Conservation (phyloP, 345 rosid genomes). For the Streptanthus diversifolius region DNA sequence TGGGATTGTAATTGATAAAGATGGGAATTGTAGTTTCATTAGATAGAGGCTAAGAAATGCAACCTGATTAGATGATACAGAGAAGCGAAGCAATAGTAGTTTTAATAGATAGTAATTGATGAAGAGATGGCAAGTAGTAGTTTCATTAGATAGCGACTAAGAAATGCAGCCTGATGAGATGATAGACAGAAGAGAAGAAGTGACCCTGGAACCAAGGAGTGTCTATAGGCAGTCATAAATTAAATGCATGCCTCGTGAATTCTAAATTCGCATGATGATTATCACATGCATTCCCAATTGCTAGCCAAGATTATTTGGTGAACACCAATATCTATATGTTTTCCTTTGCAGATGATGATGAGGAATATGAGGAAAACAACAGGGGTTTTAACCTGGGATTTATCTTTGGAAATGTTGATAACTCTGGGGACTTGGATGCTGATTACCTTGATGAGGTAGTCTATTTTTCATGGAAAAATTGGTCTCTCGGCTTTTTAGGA, state of each 20-base stretch:
- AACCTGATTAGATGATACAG: neutral
- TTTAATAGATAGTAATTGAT: neutral
- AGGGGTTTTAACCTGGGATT: slow-evolving; percentile 82
- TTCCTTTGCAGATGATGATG: slow-evolving; percentile 55
- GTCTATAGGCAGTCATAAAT: neutral
- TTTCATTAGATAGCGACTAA: neutral
- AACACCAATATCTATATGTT: slow-evolving; percentile 9
- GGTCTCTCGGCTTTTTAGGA: neutral
- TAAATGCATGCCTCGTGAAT: neutral
- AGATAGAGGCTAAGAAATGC: neutral
- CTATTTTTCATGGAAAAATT: neutral
- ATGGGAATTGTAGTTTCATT: neutral
- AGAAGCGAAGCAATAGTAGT: too few species aligned
- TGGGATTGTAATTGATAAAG: neutral
- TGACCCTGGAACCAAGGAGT: slow-evolving; percentile 1
- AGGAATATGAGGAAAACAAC: slow-evolving; percentile 73
- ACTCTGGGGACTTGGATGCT: slow-evolving; percentile 90
- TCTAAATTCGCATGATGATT: neutral
- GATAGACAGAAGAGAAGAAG: neutral
- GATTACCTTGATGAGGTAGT: slow-evolving; percentile 97
- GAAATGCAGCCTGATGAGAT: neutral
- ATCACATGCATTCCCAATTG: neutral
- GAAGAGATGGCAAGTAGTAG: neutral
- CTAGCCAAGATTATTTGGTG: neutral
- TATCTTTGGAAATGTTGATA: slow-evolving; percentile 95